phyloP scores from a whole-genome alignment of 2,329 filamentous ascomycete genomes.

The Mycosphaerella arachidis region DNA sequence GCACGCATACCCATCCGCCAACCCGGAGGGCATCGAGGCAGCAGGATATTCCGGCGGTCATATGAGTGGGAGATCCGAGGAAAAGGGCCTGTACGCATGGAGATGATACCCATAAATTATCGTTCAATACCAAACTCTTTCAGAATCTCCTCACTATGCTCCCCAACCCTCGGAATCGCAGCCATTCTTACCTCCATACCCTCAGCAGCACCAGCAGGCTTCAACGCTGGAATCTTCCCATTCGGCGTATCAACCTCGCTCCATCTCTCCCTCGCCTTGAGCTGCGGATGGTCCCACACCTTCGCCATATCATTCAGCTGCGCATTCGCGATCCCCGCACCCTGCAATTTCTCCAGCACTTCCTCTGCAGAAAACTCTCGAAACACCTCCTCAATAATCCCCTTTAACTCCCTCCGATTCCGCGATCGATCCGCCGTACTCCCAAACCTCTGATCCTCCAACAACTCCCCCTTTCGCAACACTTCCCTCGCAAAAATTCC shows the following conservation, averaged over 20 bases:
- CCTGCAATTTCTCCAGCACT: slow-evolving; percentile 43
- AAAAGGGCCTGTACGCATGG: background rate
- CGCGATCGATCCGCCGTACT: slow-evolving; percentile 45
- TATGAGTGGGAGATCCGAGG: too few species aligned
- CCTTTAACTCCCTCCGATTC: slow-evolving; percentile 46
- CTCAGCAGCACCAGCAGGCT: slow-evolving; percentile 46
- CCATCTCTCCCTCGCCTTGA: slow-evolving; percentile 50
- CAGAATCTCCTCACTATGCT: slow-evolving; percentile 48
- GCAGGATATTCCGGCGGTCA: too few species aligned
- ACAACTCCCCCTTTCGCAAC: slow-evolving; percentile 40
- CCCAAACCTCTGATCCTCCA: slow-evolving; percentile 45
- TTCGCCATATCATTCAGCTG: slow-evolving; percentile 53
- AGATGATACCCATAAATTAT: slow-evolving; percentile 6
- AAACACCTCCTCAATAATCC: slow-evolving; percentile 46
- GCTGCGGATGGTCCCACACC: slow-evolving; percentile 53
- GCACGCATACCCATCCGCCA: too few species aligned
- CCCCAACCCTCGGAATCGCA: slow-evolving; percentile 46
- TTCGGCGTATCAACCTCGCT: slow-evolving; percentile 46
- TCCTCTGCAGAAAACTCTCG: slow-evolving; percentile 37
- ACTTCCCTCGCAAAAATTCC: slow-evolving; percentile 46
- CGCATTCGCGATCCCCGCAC: slow-evolving; percentile 52
- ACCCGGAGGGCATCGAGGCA: too few species aligned
- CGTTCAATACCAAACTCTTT: slow-evolving; percentile 39
- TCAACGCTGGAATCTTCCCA: slow-evolving; percentile 46
- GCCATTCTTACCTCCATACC: slow-evolving; percentile 38